Evolutionary conservation across 192 early-diverging fungal genomes (phyloP).

Genomic region (Backusella liffmaniae): DNA sequence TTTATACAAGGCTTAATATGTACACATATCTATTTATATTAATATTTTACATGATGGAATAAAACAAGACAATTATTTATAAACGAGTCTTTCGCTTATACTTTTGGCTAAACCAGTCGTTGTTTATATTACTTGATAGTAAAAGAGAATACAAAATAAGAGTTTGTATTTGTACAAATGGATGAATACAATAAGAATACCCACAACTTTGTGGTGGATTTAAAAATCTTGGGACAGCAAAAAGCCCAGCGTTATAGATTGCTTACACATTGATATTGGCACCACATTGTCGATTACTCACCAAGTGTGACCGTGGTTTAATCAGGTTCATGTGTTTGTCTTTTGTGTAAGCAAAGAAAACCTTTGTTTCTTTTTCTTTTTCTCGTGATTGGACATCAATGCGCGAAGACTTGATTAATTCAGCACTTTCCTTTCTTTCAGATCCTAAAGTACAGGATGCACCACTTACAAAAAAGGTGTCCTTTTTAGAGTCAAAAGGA

Average conservation of each 20-base stretch:
- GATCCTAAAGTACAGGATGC: conserved; percentile 92
- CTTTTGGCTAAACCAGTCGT: not conserved
- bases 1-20: conserved; percentile 62
- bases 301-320: not conserved
- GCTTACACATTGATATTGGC: not conserved
- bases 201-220: not conserved
- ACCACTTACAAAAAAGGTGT: conserved; percentile 85
- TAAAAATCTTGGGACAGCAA: not conserved
- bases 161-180: too few species aligned
- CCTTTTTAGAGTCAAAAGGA: conserved; percentile 96
- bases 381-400: conserved; percentile 12
- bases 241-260: not conserved
- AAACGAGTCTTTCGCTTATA: not conserved
- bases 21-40: not conserved
- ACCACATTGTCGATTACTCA: not conserved
- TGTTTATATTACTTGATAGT: not conserved
- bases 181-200: not conserved
- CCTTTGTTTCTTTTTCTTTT: not conserved
- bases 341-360: not conserved
- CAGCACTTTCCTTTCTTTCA: conserved; percentile 88
- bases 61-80: not conserved
- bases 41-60: not conserved
- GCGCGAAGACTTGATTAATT: conserved; percentile 74
- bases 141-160: not conserved
- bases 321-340: not conserved